Evolutionary conservation across 305 asterid species (phyloP).

Genomic region (Withania somnifera): DNA sequence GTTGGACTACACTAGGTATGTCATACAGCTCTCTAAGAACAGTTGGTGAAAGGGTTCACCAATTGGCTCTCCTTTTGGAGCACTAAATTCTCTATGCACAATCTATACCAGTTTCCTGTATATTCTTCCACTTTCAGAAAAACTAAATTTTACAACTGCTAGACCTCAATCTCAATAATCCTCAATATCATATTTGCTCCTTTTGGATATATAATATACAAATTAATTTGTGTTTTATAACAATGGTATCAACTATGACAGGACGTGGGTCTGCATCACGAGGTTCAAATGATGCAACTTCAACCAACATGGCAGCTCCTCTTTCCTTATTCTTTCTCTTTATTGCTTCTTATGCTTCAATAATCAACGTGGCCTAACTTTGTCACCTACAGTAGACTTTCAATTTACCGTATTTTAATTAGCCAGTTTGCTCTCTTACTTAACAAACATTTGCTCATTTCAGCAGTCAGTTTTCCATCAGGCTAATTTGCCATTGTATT

Average conservation of each 20-base stretch:
- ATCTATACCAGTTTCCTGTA: too few species aligned
- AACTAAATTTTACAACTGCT: too few species aligned
- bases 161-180: not conserved
- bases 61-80: too few species aligned
- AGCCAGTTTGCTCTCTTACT: not conserved
- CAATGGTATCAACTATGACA: constrained; percentile 3
- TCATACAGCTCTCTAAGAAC: too few species aligned
- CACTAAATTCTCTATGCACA: too few species aligned
- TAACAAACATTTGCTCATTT: not conserved
- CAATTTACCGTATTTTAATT: too few species aligned
- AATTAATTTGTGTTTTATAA: not conserved
- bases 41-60: too few species aligned
- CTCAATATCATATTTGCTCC: not conserved
- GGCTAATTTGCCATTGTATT: too few species aligned
- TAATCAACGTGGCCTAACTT: constrained; percentile 9
- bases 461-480: not conserved
- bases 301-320: constrained; percentile 31
- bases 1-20: too few species aligned
- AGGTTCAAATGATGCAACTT: constrained; percentile 24
- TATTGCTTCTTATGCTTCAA: constrained; percentile 37
- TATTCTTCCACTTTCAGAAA: too few species aligned
- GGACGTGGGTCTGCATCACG: constrained; percentile 30
- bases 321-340: constrained; percentile 23
- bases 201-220: not conserved
- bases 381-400: not conserved